Percentiles rank a stretch among this genome's conserved stretches.
These are phyloP conservation scores for Pichia sp. DNA, from an alignment of 1,139 yeast genomes.

Conservation along the genomic window DNA sequence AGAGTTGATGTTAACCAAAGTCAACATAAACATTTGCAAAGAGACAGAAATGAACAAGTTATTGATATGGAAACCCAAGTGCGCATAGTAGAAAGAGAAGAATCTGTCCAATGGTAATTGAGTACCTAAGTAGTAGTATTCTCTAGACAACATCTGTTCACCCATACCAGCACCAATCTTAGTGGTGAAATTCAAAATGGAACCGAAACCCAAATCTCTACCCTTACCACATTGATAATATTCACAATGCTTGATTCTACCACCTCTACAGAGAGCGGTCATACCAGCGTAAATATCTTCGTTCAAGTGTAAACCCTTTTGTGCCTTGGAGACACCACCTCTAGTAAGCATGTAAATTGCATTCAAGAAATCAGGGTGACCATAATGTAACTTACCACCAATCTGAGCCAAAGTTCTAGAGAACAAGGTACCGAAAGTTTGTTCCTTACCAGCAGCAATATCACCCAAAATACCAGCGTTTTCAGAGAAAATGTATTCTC, in stretches of 20 bases:
- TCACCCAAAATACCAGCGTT: constrained; percentile 99
- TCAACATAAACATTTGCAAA: constrained; percentile 86
- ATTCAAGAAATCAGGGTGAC: constrained; percentile 98
- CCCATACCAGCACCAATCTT: constrained; percentile 99
- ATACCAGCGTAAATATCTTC: constrained; percentile 99
- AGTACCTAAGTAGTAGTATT: constrained; percentile 94
- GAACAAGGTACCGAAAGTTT: constrained; percentile 96
- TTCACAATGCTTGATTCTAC: constrained; percentile 98
- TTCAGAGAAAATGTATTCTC: constrained; percentile 98
- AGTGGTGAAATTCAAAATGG: constrained; percentile 96
- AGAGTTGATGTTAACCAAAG: constrained; percentile 84
- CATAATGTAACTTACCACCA: constrained; percentile 98
- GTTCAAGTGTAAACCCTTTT: constrained; percentile 95
- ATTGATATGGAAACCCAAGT: constrained; percentile 98
- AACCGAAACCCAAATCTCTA: constrained; percentile 99
- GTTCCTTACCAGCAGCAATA: constrained; percentile 99
- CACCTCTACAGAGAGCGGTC: constrained; percentile 97
- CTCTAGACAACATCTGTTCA: constrained; percentile 98
- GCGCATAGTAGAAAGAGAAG: constrained; percentile 96
- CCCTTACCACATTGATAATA: constrained; percentile 99
- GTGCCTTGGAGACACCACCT: constrained; percentile 99
- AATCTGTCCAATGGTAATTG: constrained; percentile 96
- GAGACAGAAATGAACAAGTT: constrained; percentile 93
- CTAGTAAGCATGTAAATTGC: constrained; percentile 93
- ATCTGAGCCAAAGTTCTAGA: constrained; percentile 97